Evolutionary conservation across 768 basidiomycete genomes (phyloP).

Genomic region (Amylocystis lapponica): DNA sequence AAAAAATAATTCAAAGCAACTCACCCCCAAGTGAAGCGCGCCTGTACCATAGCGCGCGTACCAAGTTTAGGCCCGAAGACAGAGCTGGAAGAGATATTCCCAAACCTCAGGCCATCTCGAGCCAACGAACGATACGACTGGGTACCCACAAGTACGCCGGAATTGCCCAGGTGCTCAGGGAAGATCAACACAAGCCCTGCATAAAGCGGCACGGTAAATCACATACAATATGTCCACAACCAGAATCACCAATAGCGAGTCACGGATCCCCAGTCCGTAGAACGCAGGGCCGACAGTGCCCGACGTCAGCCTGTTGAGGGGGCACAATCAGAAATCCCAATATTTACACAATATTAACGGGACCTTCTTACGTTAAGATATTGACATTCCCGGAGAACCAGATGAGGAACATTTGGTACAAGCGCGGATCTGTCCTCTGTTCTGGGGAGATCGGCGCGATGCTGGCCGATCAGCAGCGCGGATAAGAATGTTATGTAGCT

Average conservation of each 20-base stretch:
- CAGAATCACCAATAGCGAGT: slow-evolving; percentile 37
- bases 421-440: slow-evolving; percentile 48
- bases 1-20: not conserved
- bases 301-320: slow-evolving; percentile 34
- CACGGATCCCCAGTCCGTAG: slow-evolving; percentile 40
- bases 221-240: slow-evolving; percentile 42
- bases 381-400: slow-evolving; percentile 73
- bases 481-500: not conserved
- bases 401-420: slow-evolving; percentile 61
- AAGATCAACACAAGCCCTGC: not conserved
- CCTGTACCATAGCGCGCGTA: slow-evolving; percentile 49
- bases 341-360: not conserved
- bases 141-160: slow-evolving; percentile 33
- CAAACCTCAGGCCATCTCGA: not conserved
- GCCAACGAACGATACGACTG: not conserved
- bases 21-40: slow-evolving; percentile 47
- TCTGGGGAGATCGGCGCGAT: slow-evolving; percentile 49
- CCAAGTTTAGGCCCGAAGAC: slow-evolving; percentile 51
- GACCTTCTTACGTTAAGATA: slow-evolving; percentile 40
- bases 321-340: not conserved
- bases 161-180: slow-evolving; percentile 24
- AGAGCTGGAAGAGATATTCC: slow-evolving; percentile 25
- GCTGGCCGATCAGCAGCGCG: slow-evolving; percentile 23
- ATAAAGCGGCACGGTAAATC: not conserved
- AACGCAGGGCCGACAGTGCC: slow-evolving; percentile 47